Base-by-base conservation (phyloP, 805 yeast species). In the Lachancea waltii region DNA sequence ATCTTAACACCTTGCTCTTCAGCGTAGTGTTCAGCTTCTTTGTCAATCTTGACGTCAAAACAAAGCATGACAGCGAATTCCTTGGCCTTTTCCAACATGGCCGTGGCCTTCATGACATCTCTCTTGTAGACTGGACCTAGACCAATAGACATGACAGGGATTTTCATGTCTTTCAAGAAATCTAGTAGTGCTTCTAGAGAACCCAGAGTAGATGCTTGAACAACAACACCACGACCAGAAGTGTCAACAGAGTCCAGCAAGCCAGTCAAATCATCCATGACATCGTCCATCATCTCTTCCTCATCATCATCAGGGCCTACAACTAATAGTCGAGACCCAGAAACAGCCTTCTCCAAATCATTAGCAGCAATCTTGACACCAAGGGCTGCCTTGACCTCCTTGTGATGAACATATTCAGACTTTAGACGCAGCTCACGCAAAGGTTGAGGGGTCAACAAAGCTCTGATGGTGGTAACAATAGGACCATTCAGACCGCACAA, bases 341-440 rank as follows among this genome's bases (percentile, higher is more conserved):
- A 97, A 59, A 92, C 96, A 9, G 99, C 98, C 67, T 92, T 90
- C 57, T 92, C 98, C 51, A 92, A 76, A 60, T 92, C 98, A 60
- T 85, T 85, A 28, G 98, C 99, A 40, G 97, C 94, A 61, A 92
- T 86, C 74, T 92, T 89, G 41, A 92, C 97, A 77, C 99, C 99
- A 51, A 92, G 73, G 26, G 99, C 98, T 19, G 99, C 99, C 70
- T 90, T 92, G 43, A 92, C 97, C 67, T 90, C 95, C 62, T 92
- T 92, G 68, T 86, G 92, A 61, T 94, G 98, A 36, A 89, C 77
- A 62, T 92, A 92, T 50, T 86, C 95, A n/a, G 96, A 84, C 64
- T 92, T 92, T 64, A 92, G 73, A 67, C 99, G 87, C 64, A 92
- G 69, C 64, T 92, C 99, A 58, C 97, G 80, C 39, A 95, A 69